phyloP scores from a whole-genome alignment of 306 rosid genomes.

The Corylus heterophylla region DNA sequence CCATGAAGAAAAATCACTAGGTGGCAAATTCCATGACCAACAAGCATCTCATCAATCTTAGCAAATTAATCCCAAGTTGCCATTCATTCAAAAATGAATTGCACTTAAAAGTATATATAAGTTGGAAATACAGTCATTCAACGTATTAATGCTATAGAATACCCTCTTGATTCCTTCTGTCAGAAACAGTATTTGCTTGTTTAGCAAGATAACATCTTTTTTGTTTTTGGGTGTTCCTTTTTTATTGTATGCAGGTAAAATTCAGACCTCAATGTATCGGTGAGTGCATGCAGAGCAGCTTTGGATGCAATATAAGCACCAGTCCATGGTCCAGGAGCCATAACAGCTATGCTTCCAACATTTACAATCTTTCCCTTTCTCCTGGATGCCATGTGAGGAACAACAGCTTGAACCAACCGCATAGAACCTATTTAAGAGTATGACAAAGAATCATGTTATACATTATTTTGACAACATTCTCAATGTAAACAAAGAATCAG shows the following conservation, averaged over 20 bases:
- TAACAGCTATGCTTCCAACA: slow-evolving; percentile 65
- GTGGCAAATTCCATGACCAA: no score
- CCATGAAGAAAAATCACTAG: no score
- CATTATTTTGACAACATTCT: background rate
- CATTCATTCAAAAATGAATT: no score
- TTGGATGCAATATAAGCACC: slow-evolving; percentile 74
- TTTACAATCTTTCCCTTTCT: slow-evolving; percentile 80
- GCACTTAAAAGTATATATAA: no score
- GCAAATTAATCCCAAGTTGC: no score
- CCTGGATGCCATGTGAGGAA: slow-evolving; percentile 84
- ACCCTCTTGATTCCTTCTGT: background rate
- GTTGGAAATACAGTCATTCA: background rate
- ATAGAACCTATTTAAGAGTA: slow-evolving; percentile 52
- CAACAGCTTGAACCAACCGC: slow-evolving; percentile 84
- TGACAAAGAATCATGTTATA: background rate
- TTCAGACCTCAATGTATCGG: slow-evolving; percentile 75
- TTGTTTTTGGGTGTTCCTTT: no score
- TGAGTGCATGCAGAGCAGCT: slow-evolving; percentile 79
- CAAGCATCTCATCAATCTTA: no score
- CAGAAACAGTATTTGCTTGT: no score
- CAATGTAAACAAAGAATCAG: background rate
- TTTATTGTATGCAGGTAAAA: background rate
- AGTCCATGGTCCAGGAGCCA: slow-evolving; percentile 81
- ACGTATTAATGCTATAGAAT: background rate
- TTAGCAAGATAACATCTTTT: background rate